Conservation (phyloP, 371 early-diverging fungal genomes). For the Phascolomyces articulosus region DNA sequence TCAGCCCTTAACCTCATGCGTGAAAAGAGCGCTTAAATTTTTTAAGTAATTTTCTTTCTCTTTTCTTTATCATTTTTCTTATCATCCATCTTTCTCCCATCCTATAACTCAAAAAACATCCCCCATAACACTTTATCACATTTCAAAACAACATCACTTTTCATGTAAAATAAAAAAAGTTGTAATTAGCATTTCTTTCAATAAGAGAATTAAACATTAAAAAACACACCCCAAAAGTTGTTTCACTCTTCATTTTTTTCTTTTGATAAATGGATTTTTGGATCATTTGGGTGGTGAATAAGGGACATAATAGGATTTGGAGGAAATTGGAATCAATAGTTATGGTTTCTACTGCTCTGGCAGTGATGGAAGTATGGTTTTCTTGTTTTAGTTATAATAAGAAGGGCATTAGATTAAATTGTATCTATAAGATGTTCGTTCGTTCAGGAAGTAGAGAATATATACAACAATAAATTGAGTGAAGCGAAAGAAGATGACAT, state of each 20-base stretch:
- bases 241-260: too few species aligned
- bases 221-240: too few species aligned
- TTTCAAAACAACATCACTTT: neutral
- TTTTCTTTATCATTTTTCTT: too few species aligned
- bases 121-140: neutral
- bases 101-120: neutral
- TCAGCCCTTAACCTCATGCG: conserved; percentile 88
- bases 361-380: too few species aligned
- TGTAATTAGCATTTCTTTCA: conserved; percentile 9
- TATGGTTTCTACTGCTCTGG: too few species aligned
- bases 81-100: neutral
- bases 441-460: neutral
- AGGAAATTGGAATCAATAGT: too few species aligned
- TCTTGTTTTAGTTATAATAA: too few species aligned
- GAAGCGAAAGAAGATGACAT: neutral
- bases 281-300: neutral
- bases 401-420: too few species aligned
- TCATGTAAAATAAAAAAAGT: conserved; percentile 7
- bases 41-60: too few species aligned
- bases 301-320: too few species aligned
- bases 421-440: too few species aligned
- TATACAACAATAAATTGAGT: too few species aligned
- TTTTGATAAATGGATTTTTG: neutral
- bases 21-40: conserved; percentile 26
- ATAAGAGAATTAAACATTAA: neutral